These are phyloP conservation scores for Rhodotorula toruloides DNA, from an alignment of 768 basidiomycete genomes.

Conservation along the genomic window DNA sequence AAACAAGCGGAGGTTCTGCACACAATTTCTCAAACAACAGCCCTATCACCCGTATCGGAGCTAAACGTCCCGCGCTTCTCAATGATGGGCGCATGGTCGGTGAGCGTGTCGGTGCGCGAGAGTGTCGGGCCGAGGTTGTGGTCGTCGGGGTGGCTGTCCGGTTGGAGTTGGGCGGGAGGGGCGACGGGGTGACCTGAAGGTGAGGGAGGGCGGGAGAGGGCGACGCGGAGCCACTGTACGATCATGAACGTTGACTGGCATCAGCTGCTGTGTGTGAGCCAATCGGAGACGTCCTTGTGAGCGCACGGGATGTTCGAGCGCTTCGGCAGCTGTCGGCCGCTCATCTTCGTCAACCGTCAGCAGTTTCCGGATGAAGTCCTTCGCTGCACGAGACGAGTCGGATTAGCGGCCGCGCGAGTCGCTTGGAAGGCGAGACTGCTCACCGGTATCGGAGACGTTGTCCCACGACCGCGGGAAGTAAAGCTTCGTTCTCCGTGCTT, in stretches of 20 bases:
- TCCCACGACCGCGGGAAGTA: slow-evolving; percentile 36
- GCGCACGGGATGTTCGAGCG: slow-evolving; percentile 29
- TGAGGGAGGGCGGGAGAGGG: slow-evolving; percentile 28
- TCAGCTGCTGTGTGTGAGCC: not conserved
- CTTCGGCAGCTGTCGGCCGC: slow-evolving; percentile 19
- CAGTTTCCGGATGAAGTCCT: slow-evolving; percentile 28
- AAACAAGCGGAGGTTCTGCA: not conserved
- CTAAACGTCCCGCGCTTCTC: slow-evolving; percentile 20
- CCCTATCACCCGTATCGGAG: not conserved
- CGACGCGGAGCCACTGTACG: slow-evolving; percentile 28
- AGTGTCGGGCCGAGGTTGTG: slow-evolving; percentile 11
- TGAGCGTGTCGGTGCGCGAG: slow-evolving; percentile 19
- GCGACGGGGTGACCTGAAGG: slow-evolving; percentile 2
- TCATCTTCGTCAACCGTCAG: slow-evolving; percentile 28
- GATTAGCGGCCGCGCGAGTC: not conserved
- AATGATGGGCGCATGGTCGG: slow-evolving; percentile 25
- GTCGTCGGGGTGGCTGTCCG: not conserved
- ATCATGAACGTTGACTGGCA: not conserved
- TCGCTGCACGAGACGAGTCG: slow-evolving; percentile 4
- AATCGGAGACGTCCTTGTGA: no score
- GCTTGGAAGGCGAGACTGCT: not conserved
- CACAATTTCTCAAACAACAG: not conserved
- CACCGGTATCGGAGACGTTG: slow-evolving; percentile 18
- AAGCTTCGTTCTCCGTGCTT: slow-evolving; percentile 30
- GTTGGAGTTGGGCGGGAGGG: not conserved